phyloP scores from a whole-genome alignment of 345 rosid species.

The Citrus cavaleriei region DNA sequence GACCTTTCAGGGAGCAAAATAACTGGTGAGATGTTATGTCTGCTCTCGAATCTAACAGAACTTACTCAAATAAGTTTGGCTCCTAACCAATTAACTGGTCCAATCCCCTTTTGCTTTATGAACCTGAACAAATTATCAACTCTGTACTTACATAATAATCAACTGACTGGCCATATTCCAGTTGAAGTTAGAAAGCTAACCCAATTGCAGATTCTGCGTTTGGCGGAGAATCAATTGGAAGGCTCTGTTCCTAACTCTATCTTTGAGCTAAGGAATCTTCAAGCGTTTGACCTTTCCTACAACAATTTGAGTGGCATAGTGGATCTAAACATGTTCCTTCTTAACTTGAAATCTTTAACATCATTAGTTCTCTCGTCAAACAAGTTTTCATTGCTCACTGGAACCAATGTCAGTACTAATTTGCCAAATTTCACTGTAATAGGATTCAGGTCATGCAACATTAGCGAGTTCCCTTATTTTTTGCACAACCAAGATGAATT shows the following conservation, averaged over 20 bases:
- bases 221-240: neutral
- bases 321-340: neutral
- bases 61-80: neutral
- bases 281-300: neutral
- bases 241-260: neutral
- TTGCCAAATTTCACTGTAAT: neutral
- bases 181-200: neutral
- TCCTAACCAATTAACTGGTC: slow-evolving; percentile 7
- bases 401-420: neutral
- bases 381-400: neutral
- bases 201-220: neutral
- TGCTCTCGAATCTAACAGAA: neutral
- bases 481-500: slow-evolving; percentile 6
- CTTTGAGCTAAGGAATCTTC: neutral
- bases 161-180: neutral
- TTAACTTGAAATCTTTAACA: neutral
- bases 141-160: neutral
- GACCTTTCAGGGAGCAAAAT: neutral
- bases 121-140: neutral
- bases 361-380: neutral
- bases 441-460: neutral
- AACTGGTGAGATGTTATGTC: neutral
- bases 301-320: slow-evolving; percentile 16
- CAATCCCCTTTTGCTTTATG: slow-evolving; percentile 7
- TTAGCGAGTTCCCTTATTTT: neutral